phyloP scores from a whole-genome alignment of 805 yeast genomes.

The Candida montana region DNA sequence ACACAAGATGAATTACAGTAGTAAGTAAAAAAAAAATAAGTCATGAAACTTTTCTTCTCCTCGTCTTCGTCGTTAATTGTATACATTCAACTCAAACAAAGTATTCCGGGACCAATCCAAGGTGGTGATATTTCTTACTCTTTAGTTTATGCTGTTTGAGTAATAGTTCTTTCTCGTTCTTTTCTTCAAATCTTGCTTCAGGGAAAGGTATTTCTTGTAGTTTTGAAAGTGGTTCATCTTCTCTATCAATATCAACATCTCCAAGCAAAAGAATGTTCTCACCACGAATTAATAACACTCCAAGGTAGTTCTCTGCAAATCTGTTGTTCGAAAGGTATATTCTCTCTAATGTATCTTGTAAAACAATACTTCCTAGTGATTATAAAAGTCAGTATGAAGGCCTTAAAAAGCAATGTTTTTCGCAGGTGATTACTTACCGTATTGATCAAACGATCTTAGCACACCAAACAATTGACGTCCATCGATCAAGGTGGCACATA shows the following conservation, averaged over 20 bases:
- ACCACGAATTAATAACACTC: slow-evolving; percentile 87
- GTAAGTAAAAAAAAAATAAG: no score
- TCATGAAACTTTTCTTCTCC: background rate
- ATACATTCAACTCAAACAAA: slow-evolving; percentile 27
- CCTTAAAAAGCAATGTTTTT: no score
- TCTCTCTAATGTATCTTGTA: slow-evolving; percentile 88
- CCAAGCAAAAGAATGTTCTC: slow-evolving; percentile 94
- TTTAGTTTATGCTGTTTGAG: slow-evolving; percentile 39
- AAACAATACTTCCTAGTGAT: slow-evolving; percentile 66
- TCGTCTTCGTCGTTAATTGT: no score
- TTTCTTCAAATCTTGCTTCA: slow-evolving; percentile 47
- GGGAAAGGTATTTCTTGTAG: slow-evolving; percentile 56
- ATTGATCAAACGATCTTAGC: slow-evolving; percentile 92
- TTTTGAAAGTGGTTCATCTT: slow-evolving; percentile 59
- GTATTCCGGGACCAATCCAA: slow-evolving; percentile 55
- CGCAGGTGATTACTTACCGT: slow-evolving; percentile 43
- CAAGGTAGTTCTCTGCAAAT: slow-evolving; percentile 74
- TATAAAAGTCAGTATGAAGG: slow-evolving; percentile 3
- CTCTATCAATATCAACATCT: slow-evolving; percentile 83
- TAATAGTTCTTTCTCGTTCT: slow-evolving; percentile 27
- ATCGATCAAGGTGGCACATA: slow-evolving; percentile 82
- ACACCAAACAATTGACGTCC: slow-evolving; percentile 87
- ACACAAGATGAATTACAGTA: no score
- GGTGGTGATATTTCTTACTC: slow-evolving; percentile 43
- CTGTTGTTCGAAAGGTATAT: slow-evolving; percentile 54